phyloP scores from a whole-genome alignment of 306 rosid genomes.

The Quercus glauca region DNA sequence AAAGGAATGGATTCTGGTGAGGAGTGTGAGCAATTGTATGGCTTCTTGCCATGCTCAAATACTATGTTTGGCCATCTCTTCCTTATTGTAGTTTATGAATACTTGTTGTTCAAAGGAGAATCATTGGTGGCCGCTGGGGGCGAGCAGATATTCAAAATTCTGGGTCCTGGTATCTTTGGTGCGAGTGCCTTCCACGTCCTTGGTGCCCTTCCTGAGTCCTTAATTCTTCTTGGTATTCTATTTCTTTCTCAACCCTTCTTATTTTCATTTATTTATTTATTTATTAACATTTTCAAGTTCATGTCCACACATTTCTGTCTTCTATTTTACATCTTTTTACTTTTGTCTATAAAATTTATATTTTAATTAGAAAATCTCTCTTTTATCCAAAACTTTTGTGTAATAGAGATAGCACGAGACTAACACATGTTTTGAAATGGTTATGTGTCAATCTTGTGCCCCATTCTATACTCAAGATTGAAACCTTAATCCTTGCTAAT shows the following conservation, averaged over 20 bases:
- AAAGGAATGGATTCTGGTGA: conserved; percentile 15
- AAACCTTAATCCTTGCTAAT: too few relatives aligned
- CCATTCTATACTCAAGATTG: too few relatives aligned
- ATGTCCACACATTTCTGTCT: too few relatives aligned
- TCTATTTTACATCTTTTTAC: too few relatives aligned
- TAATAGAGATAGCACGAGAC: too few relatives aligned
- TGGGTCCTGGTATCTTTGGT: conserved; percentile 67
- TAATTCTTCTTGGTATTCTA: conserved; percentile 51
- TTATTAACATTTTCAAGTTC: too few relatives aligned
- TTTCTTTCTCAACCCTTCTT: not conserved
- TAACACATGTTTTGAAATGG: too few relatives aligned
- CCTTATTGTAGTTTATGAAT: conserved; percentile 53
- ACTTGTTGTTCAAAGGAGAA: conserved; percentile 53
- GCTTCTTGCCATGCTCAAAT: conserved; percentile 55
- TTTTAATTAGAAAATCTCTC: too few relatives aligned
- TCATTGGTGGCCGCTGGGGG: conserved; percentile 52
- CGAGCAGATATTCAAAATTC: conserved; percentile 48
- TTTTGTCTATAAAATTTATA: too few relatives aligned
- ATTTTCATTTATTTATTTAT: too few relatives aligned
- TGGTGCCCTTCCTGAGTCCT: conserved; percentile 62
- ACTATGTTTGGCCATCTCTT: conserved; percentile 44
- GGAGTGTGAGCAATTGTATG: conserved; percentile 49
- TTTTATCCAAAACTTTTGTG: too few relatives aligned
- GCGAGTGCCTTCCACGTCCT: conserved; percentile 57
- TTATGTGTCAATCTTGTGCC: too few relatives aligned